Conservation (phyloP, 2,329 filamentous ascomycete genomes). For the Aspergillus terreus region DNA sequence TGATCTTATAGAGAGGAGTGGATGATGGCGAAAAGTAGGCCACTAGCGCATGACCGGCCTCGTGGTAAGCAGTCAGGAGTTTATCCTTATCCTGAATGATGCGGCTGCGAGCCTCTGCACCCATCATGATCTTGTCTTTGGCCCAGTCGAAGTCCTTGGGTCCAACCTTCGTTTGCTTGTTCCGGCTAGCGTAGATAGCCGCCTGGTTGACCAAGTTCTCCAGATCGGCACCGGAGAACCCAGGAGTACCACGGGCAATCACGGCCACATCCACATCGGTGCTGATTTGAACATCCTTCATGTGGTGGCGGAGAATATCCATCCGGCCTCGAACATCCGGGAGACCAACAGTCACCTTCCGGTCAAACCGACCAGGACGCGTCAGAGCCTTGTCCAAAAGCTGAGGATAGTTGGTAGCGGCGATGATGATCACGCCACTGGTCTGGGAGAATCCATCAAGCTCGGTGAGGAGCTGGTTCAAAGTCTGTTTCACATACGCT, state of each 20-base stretch:
- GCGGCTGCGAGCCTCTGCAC: conserved; percentile 83
- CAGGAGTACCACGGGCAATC: conserved; percentile 81
- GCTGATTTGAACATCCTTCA: conserved; percentile 80
- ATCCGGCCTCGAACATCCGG: conserved; percentile 92
- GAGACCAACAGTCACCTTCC: conserved; percentile 81
- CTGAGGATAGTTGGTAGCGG: conserved; percentile 93
- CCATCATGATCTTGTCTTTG: conserved; percentile 97
- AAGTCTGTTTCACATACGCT: conserved; percentile 92
- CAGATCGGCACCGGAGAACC: conserved; percentile 90
- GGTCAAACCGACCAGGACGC: conserved; percentile 91
- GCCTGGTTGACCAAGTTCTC: conserved; percentile 98
- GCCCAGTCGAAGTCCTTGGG: conserved; percentile 91
- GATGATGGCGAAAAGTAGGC: conserved; percentile 75
- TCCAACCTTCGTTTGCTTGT: conserved; percentile 70
- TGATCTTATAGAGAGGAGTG: conserved; percentile 89
- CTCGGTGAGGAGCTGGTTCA: conserved; percentile 95
- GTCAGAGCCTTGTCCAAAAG: conserved; percentile 91
- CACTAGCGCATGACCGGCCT: conserved; percentile 91
- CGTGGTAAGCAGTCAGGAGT: conserved; percentile 91
- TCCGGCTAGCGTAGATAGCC: conserved; percentile 87
- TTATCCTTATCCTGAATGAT: conserved; percentile 92
- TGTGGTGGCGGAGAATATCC: conserved; percentile 88
- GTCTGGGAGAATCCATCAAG: conserved; percentile 95
- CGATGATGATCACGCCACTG: conserved; percentile 91
- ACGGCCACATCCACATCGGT: conserved; percentile 77